Percentiles rank a stretch among this genome's conserved stretches.
phyloP scores from a whole-genome alignment of 2,329 filamentous ascomycete species.

The Chrysosphaeria jannelii region DNA sequence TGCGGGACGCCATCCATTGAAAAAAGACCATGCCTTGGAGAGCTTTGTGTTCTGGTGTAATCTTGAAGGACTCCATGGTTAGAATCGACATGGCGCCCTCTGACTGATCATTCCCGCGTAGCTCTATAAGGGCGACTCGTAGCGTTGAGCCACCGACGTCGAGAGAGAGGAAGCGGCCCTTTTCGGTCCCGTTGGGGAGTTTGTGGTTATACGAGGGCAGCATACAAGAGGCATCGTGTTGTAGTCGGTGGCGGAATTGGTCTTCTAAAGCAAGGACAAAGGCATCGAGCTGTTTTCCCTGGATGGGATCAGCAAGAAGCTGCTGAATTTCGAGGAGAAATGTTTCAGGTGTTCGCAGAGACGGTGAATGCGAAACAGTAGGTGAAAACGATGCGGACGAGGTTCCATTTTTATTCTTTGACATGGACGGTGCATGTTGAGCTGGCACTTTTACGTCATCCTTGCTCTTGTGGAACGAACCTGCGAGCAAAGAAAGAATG shows the following conservation, averaged over 20 bases:
- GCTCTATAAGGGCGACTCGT: conserved; percentile 30
- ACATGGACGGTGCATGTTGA: too few relatives aligned
- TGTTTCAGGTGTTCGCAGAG: conserved; percentile 8
- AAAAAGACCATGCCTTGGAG: conserved; percentile 30
- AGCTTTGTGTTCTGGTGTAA: conserved; percentile 21
- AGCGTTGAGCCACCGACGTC: conserved; percentile 42
- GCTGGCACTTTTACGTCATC: conserved; percentile 1
- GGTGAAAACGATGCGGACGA: too few relatives aligned
- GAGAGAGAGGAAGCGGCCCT: conserved; percentile 27
- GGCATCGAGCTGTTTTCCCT: conserved; percentile 13
- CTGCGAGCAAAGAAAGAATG: conserved; percentile 22
- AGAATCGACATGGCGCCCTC: conserved; percentile 13
- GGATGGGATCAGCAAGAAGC: conserved; percentile 17
- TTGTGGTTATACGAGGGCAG: conserved; percentile 34
- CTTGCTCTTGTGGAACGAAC: conserved; percentile 7
- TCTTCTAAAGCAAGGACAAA: conserved; percentile 20
- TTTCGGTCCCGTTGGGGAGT: conserved; percentile 27
- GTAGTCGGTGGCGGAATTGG: conserved; percentile 22
- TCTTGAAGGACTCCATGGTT: conserved; percentile 23
- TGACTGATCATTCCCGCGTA: conserved; percentile 12
- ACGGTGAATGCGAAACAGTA: too few relatives aligned
- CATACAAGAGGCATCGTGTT: conserved; percentile 25
- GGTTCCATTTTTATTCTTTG: too few relatives aligned
- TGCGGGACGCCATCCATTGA: conserved; percentile 33
- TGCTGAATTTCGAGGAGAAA: conserved; percentile 26